Evolutionary conservation across 352 stramenopile species (phyloP), one percentile per base, ranked within the genome.

Genomic region (Pythium grandisporangium): DNA sequence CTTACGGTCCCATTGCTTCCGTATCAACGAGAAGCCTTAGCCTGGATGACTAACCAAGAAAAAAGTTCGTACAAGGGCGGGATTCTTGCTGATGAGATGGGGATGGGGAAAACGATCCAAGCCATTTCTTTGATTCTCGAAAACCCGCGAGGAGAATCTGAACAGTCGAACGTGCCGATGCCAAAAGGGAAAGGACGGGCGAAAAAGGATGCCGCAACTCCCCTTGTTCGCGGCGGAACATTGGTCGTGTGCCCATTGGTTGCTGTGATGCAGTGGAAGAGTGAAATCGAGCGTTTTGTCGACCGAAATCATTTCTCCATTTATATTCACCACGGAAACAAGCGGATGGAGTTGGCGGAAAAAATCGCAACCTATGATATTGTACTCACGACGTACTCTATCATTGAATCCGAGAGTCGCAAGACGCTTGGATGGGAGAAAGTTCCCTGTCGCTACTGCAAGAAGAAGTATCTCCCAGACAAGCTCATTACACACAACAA

Each of bases 31-130:
- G 96, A 99, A 72, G 96, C 95, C 2, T 70, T 98, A 11, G 93
- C 73, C 32, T 99, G 97, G 97, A 91, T 91, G 80, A 77, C 68
- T 16, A 59, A 49, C 2, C 95, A 99, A 68, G 96, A 99, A 60
- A 44, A 83, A 23, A 78, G 76, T 32, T 58, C 62, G 4, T 87
- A 97, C 45, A 70, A 79, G 38, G 96, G 96, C 21, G 96, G 96
- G 2, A 97, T 99, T 36, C 55, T 99, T 5, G 96, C 95, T 0
- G 96, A 99, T 48, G 95, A 99, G 69, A 99, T 99, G 96, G 94
- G 89, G 13, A 96, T 96, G 85, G 87, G 96, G 8, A 98, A 99
- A 56, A 99, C 95, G 0, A 77, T 99, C 33, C 95, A 99, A 70
- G 94, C 95, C 3, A 99, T 99, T 41, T 82, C 87, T 5, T 68